Evolutionary conservation across 768 basidiomycete species (phyloP).

Genomic region (Clavaria fumosa): DNA sequence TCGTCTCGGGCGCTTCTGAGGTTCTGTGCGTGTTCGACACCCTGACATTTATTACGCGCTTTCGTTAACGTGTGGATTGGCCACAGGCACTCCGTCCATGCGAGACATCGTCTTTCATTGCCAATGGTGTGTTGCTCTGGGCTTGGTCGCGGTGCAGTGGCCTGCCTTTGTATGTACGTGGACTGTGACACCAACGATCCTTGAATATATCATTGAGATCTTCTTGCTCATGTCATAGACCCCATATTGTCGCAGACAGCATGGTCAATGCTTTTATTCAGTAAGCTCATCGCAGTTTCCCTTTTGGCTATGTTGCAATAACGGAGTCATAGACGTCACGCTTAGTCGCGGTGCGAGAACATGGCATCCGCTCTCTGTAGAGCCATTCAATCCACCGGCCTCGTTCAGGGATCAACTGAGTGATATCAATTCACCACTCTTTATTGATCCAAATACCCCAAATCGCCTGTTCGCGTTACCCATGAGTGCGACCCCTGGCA

Average conservation of each 20-base stretch:
- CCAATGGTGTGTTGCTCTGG: conserved; percentile 79
- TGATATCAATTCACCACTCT: conserved; percentile 61
- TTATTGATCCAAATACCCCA: conserved; percentile 46
- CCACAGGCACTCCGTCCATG: conserved; percentile 74
- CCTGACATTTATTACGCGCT: not conserved
- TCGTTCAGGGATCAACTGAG: conserved; percentile 58
- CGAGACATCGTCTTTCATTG: conserved; percentile 88
- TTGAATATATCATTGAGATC: not conserved
- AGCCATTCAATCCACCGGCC: conserved; percentile 47
- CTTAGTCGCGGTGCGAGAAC: conserved; percentile 42
- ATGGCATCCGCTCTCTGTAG: conserved; percentile 52
- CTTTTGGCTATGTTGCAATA: no score
- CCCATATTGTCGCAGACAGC: conserved; percentile 80
- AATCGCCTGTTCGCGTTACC: conserved; percentile 69
- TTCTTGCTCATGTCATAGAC: conserved; percentile 31
- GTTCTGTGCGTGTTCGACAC: conserved; percentile 49
- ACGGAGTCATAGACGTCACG: conserved; percentile 58
- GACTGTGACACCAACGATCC: not conserved
- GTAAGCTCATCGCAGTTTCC: no score
- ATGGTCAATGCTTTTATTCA: conserved; percentile 74
- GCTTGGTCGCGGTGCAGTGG: conserved; percentile 94
- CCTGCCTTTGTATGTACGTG: conserved; percentile 80
- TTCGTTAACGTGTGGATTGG: conserved; percentile 6
- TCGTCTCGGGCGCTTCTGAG: conserved; percentile 75
- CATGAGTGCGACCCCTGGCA: conserved; percentile 42